Base-by-base conservation (phyloP, 2,329 filamentous ascomycete genomes). In the Cryphonectria naterciae region DNA sequence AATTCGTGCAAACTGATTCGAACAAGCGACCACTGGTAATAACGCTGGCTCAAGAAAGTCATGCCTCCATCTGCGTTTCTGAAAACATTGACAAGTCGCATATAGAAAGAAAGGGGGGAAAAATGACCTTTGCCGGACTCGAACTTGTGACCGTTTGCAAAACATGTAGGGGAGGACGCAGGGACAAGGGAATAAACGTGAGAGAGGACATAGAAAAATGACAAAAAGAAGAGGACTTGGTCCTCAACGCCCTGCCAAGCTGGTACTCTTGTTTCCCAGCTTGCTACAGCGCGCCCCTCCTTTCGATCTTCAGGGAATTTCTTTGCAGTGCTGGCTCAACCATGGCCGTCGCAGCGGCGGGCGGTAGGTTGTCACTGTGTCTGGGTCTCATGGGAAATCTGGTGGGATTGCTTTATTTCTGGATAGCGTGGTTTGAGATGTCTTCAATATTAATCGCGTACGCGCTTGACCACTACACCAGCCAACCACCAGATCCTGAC, bases 291-390 rank as follows among this genome's bases (percentile, higher is more conserved):
- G 60, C 60, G 60, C 35, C 60, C 60, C 35, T 37, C n/a, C 35
- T 63, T 63, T 37, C 35, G 39, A 35, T 39, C 19, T 63, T 10
- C n/a, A 25, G 39, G 60, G 35, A 28, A 63, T 43, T 63, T 63
- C 60, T 63, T 63, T 63, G 60, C 60, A 63, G 60, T 63, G 60
- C 60, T 63, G 60, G 60, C 22, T 63, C 60, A 63, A 63, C 60
- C 60, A n/a, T 63, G 60, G n/a, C 35, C 35, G n/a, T 41, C 56
- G 17, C 17, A 22, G 54, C 56, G 32, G 28, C 37, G 35, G 28
- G 35, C 37, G 28, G 8, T 39, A 39, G 60, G 60, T 63, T 63
- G 60, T 63, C 60, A 63, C 60, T 63, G 60, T 63, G 60, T 63
- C 60, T 63, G 60, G 60, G 56, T 61, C 25, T 60, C 56, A 35